Evolutionary conservation across 768 basidiomycete genomes (phyloP).

Genomic region (Boletellus emodensis): DNA sequence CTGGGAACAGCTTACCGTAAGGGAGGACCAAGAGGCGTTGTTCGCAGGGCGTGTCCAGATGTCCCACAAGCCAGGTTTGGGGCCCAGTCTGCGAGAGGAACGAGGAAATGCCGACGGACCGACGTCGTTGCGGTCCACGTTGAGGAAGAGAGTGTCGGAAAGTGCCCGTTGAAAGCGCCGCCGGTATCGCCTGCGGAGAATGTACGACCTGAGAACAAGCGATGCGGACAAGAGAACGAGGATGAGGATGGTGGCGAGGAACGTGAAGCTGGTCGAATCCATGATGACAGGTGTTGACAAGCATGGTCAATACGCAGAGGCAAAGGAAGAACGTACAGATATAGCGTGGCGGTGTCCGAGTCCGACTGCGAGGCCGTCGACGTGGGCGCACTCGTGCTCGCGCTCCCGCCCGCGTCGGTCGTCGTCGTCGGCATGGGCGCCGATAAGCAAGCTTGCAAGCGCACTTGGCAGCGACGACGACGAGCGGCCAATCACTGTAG

Average conservation of each 20-base stretch:
- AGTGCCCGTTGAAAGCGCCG: conserved; percentile 51
- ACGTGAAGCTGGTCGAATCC: conserved; percentile 52
- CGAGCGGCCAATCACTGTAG: not conserved
- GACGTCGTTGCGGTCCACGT: conserved; percentile 25
- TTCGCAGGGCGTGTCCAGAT: conserved; percentile 6
- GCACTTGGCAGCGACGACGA: conserved; percentile 1
- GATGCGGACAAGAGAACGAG: conserved; percentile 61
- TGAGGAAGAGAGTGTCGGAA: conserved; percentile 39
- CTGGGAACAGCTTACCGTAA: conserved; percentile 10
- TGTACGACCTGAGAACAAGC: conserved; percentile 60
- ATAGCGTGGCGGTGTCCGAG: conserved; percentile 23
- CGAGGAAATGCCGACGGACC: conserved; percentile 4
- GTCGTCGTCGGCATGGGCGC: conserved; percentile 14
- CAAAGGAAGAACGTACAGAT: conserved; percentile 25
- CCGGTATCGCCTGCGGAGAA: conserved; percentile 56
- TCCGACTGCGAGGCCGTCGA: conserved; percentile 3
- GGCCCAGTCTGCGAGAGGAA: conserved; percentile 1
- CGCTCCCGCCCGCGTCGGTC: not conserved
- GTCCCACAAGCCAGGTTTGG: conserved; percentile 18
- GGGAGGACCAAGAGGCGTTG: conserved; percentile 6
- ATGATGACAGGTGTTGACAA: conserved; percentile 6
- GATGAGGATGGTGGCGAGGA: conserved; percentile 66
- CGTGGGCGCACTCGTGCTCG: conserved; percentile 6
- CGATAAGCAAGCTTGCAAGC: not conserved
- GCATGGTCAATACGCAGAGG: conserved; percentile 1